These are phyloP conservation scores for Hypsizygus marmoreus DNA, from an alignment of 768 basidiomycete genomes.

Conservation along the genomic window DNA sequence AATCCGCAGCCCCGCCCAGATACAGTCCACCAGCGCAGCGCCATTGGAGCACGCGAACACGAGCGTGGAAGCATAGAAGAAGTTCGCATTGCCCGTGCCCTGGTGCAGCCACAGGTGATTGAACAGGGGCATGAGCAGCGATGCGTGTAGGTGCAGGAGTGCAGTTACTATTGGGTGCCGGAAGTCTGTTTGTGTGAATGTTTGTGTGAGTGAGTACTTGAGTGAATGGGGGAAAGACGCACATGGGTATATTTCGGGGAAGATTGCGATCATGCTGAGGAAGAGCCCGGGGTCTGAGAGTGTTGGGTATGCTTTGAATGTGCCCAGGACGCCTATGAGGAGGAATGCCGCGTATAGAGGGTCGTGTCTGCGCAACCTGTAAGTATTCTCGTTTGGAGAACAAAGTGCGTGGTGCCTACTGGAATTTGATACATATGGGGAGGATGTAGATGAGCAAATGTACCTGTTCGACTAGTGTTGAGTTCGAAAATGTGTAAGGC, in stretches of 20 bases:
- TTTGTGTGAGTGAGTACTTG: conserved; percentile 2
- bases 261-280: conserved; percentile 75
- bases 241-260: conserved; percentile 86
- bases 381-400: not conserved
- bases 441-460: conserved; percentile 82
- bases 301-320: conserved; percentile 91
- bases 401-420: conserved; percentile 44
- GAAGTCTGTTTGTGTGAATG: conserved; percentile 55
- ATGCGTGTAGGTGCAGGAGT: conserved; percentile 81
- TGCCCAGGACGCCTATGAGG: conserved; percentile 73
- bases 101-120: conserved; percentile 89
- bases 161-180: conserved; percentile 83
- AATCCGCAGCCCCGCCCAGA: conserved; percentile 81
- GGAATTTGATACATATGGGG: conserved; percentile 88
- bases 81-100: conserved; percentile 96
- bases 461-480: conserved; percentile 45
- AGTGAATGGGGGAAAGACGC: conserved; percentile 29
- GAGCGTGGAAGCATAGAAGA: conserved; percentile 94
- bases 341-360: conserved; percentile 79
- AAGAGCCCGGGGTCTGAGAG: conserved; percentile 89
- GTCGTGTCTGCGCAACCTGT: conserved; percentile 61
- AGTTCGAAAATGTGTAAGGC: not conserved
- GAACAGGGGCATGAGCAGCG: conserved; percentile 86
- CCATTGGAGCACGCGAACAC: conserved; percentile 91
- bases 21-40: conserved; percentile 76